Evolutionary conservation across 164 flowering plant species (phyloP).

Genomic region (Kalanchoe fedtschenkoi): DNA sequence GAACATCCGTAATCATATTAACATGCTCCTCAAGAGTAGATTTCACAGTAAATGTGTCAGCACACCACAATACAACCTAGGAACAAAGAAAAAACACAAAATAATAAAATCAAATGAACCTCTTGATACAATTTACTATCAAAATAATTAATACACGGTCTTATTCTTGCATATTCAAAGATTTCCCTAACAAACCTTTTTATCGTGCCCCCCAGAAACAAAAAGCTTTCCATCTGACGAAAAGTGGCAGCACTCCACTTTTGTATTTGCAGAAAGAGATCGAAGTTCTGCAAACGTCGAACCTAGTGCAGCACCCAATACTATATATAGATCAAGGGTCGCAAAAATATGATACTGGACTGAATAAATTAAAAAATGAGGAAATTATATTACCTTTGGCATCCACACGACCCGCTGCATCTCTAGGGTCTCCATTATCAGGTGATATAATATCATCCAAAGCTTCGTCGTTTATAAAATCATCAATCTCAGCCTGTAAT

Average conservation of each 20-base stretch:
- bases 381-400: conserved; percentile 23
- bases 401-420: conserved; percentile 22
- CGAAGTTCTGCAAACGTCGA: conserved; percentile 26
- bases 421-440: conserved; percentile 35
- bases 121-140: background rate
- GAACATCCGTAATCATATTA: conserved; percentile 60
- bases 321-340: conserved; percentile 2
- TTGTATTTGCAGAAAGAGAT: conserved; percentile 18
- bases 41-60: conserved; percentile 39
- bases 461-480: conserved; percentile 33
- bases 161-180: background rate
- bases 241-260: conserved; percentile 15
- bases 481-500: conserved; percentile 38
- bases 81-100: conserved; percentile 12
- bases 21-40: conserved; percentile 66
- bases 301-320: conserved; percentile 15
- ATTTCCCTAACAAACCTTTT: conserved; percentile 2
- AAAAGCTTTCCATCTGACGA: conserved; percentile 7
- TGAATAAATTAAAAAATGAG: background rate
- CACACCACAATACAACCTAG: conserved; percentile 71
- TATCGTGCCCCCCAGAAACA: conserved; percentile 1
- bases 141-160: too few species aligned
- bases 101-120: background rate
- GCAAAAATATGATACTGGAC: background rate
- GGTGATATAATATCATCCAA: conserved; percentile 41